These are phyloP conservation scores for Tetracladium maxilliforme DNA, from an alignment of 2,329 filamentous ascomycete species.

Conservation along the genomic window DNA sequence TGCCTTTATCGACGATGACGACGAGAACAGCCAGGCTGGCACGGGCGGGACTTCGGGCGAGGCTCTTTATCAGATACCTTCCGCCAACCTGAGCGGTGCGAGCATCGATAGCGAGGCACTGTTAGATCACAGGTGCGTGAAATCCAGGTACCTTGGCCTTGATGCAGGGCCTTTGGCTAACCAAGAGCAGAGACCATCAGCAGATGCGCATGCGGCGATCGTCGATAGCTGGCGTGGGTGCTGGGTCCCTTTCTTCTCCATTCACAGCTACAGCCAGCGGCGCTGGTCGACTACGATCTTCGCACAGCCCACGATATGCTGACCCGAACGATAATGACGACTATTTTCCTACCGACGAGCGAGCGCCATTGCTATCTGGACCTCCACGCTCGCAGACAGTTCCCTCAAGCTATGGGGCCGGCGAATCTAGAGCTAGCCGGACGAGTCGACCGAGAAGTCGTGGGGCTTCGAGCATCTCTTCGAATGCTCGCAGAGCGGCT, in stretches of 20 bases:
- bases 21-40: slow-evolving; percentile 17
- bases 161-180: too few relatives aligned
- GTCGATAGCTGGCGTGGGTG: slow-evolving; percentile 18
- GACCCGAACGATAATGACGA: too few relatives aligned
- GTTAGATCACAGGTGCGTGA: slow-evolving; percentile 64
- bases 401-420: slow-evolving; percentile 7
- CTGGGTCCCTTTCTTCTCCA: neutral
- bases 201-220: slow-evolving; percentile 49
- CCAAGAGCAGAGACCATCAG: slow-evolving; percentile 19
- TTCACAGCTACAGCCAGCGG: neutral
- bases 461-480: slow-evolving; percentile 22
- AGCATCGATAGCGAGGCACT: slow-evolving; percentile 83
- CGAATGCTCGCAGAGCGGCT: slow-evolving; percentile 20
- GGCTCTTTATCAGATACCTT: too few relatives aligned
- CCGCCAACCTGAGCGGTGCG: slow-evolving; percentile 63
- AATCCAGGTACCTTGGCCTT: too few relatives aligned
- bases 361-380: slow-evolving; percentile 35
- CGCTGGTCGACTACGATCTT: slow-evolving; percentile 2
- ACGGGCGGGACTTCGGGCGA: slow-evolving; percentile 8
- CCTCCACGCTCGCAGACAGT: slow-evolving; percentile 18
- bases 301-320: too few relatives aligned
- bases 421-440: slow-evolving; percentile 17
- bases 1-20: slow-evolving; percentile 40
- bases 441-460: slow-evolving; percentile 23
- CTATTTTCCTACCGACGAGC: slow-evolving; percentile 38